phyloP scores from a whole-genome alignment of 768 basidiomycete genomes.

The Lactarius vividus region DNA sequence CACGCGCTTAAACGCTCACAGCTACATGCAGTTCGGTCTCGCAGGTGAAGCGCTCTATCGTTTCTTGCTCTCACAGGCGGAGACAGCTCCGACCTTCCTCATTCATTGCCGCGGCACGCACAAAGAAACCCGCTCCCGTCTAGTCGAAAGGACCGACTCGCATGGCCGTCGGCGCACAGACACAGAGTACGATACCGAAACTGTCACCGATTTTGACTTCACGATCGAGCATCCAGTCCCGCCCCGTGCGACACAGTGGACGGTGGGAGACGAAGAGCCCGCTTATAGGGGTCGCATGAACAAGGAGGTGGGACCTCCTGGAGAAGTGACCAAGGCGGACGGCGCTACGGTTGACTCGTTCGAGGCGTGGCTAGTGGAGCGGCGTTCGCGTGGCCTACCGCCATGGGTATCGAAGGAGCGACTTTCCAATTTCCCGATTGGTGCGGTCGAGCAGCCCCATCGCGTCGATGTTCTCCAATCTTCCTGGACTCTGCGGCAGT shows the following conservation, averaged over 20 bases:
- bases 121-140: slow-evolving; percentile 48
- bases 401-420: slow-evolving; percentile 40
- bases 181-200: slow-evolving; percentile 56
- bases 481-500: slow-evolving; percentile 39
- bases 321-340: slow-evolving; percentile 41
- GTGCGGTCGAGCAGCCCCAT: slow-evolving; percentile 6
- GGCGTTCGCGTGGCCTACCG: slow-evolving; percentile 47
- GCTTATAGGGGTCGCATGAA: slow-evolving; percentile 64
- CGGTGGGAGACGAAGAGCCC: slow-evolving; percentile 59
- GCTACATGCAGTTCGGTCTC: no score
- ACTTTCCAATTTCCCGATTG: slow-evolving; percentile 4
- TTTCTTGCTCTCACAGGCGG: slow-evolving; percentile 62
- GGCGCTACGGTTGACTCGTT: slow-evolving; percentile 43
- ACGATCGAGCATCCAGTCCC: slow-evolving; percentile 50
- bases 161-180: slow-evolving; percentile 37
- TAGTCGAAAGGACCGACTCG: slow-evolving; percentile 40
- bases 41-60: slow-evolving; percentile 70
- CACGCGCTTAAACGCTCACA: no score
- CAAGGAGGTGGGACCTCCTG: slow-evolving; percentile 47
- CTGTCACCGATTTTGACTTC: slow-evolving; percentile 68
- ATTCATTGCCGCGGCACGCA: slow-evolving; percentile 57
- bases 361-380: slow-evolving; percentile 46
- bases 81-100: slow-evolving; percentile 42
- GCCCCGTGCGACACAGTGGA: slow-evolving; percentile 50
- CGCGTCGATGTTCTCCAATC: slow-evolving; percentile 27